phyloP scores from a whole-genome alignment of 148 eudicot genomes.

The Selenicereus undatus region DNA sequence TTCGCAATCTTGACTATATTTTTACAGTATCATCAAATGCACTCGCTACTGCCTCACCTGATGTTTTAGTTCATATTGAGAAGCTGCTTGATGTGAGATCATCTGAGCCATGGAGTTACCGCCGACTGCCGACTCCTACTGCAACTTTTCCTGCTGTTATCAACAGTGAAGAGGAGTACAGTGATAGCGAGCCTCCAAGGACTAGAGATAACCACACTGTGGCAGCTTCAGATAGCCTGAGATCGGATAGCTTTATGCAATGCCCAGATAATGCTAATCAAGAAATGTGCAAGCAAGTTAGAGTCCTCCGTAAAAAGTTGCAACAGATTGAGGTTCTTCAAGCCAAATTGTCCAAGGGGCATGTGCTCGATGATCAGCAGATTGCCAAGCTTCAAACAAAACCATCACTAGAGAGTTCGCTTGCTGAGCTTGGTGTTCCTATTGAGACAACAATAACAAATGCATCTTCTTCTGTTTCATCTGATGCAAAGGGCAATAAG shows the following conservation, averaged over 20 bases:
- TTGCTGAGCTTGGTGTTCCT: constrained; percentile 78
- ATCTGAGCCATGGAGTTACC: constrained; percentile 89
- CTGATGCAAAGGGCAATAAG: constrained; percentile 51
- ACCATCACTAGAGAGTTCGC: constrained; percentile 57
- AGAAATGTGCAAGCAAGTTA: constrained; percentile 56
- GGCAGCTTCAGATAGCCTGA: constrained; percentile 28
- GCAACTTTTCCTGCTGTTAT: constrained; percentile 87
- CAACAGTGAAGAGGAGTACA: constrained; percentile 77
- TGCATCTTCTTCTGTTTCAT: constrained; percentile 30
- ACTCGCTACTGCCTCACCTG: constrained; percentile 60
- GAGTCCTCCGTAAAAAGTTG: constrained; percentile 74
- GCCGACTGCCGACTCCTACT: constrained; percentile 88
- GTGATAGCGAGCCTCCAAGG: constrained; percentile 51
- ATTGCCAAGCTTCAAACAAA: constrained; percentile 73
- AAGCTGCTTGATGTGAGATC: constrained; percentile 65
- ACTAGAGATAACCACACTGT: constrained; percentile 43
- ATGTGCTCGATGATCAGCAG: constrained; percentile 85
- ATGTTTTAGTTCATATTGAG: constrained; percentile 73
- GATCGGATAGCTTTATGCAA: constrained; percentile 55
- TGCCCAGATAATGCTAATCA: constrained; percentile 41
- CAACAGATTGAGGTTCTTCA: constrained; percentile 99
- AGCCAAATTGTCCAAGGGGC: constrained; percentile 68
- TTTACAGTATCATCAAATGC: constrained; percentile 59
- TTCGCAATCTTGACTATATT: constrained; percentile 86
- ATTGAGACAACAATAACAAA: constrained; percentile 36